A percentile compares a stretch with the other conserved stretches of the same genome.
phyloP scores from a whole-genome alignment of 306 rosid species.

The Cicer chorassanicum region DNA sequence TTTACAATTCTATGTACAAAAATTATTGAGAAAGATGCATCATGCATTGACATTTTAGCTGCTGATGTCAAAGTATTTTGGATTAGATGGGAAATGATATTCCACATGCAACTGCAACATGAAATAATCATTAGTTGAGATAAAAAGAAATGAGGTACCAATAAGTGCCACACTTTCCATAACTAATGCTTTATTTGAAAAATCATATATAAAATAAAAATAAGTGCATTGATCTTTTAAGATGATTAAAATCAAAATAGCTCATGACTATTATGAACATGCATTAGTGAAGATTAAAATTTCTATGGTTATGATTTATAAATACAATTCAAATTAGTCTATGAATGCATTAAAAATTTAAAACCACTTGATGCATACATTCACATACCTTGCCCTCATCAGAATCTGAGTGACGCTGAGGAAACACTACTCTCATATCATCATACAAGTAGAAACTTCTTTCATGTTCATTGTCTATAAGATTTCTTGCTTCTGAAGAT shows the following conservation, averaged over 20 bases:
- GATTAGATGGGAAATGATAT: slow-evolving; percentile 78
- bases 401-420: slow-evolving; percentile 85
- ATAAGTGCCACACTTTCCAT: not conserved
- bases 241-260: too few species aligned
- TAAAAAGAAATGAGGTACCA: not conserved
- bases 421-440: slow-evolving; percentile 85
- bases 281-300: too few species aligned
- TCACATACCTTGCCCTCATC: slow-evolving; percentile 84
- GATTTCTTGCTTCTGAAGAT: slow-evolving; percentile 48
- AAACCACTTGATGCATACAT: slow-evolving; percentile 14
- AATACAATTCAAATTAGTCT: not conserved
- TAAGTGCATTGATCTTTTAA: too few species aligned
- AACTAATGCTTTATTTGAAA: too few species aligned
- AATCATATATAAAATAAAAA: too few species aligned
- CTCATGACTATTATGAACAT: too few species aligned
- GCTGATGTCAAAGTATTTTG: slow-evolving; percentile 72
- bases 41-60: slow-evolving; percentile 40
- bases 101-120: slow-evolving; percentile 74
- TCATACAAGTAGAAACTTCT: slow-evolving; percentile 80
- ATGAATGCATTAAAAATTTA: slow-evolving; percentile 23
- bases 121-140: slow-evolving; percentile 20
- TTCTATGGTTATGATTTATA: too few species aligned
- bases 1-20: slow-evolving; percentile 45
- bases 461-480: slow-evolving; percentile 49
- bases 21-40: slow-evolving; percentile 22